phyloP scores from a whole-genome alignment of 116 monocot genomes.

The Zostera marina region DNA sequence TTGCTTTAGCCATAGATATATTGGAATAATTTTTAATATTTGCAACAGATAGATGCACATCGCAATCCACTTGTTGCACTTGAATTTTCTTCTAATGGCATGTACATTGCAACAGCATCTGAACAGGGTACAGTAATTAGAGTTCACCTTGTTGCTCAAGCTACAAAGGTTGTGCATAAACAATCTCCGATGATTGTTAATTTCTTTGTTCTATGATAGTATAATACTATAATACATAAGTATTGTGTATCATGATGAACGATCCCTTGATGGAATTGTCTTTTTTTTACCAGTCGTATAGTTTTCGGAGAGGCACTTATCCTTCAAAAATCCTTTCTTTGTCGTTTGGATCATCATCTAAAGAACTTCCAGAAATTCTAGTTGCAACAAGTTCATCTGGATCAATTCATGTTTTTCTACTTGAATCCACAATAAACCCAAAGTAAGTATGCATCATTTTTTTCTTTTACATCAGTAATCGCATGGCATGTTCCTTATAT shows the following conservation, averaged over 20 bases:
- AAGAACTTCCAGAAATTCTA: constrained; percentile 82
- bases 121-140: constrained; percentile 89
- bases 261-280: not conserved
- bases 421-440: constrained; percentile 40
- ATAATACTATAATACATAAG: not conserved
- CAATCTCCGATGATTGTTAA: not conserved
- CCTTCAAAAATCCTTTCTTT: constrained; percentile 83
- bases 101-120: constrained; percentile 85
- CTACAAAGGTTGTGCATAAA: constrained; percentile 45
- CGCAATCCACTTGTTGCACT: constrained; percentile 66
- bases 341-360: constrained; percentile 79
- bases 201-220: not conserved
- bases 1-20: too few relatives aligned
- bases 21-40: not conserved
- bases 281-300: constrained; percentile 50
- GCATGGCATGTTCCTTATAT: not conserved
- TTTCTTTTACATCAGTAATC: not conserved
- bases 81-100: constrained; percentile 65
- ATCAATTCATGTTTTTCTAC: constrained; percentile 71
- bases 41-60: constrained; percentile 82
- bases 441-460: constrained; percentile 17
- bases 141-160: constrained; percentile 86
- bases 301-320: constrained; percentile 83
- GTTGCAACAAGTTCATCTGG: constrained; percentile 82
- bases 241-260: not conserved